Conservation (phyloP, 352 stramenopile species). For the Pythium guiyangense region DNA sequence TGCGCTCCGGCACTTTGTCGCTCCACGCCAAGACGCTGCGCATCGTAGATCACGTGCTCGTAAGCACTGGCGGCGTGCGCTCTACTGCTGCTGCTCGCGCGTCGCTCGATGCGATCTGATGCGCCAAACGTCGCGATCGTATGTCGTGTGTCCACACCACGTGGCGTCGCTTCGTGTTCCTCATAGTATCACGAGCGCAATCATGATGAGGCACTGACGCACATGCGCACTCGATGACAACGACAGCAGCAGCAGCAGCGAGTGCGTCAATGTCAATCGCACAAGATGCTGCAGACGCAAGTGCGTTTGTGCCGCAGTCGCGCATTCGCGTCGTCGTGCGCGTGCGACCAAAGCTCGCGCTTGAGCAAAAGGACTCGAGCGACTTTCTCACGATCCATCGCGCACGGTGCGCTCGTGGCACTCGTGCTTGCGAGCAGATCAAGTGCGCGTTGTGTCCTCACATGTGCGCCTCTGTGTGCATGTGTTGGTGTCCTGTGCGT, state of each 20-base stretch:
- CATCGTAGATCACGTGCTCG: too few relatives aligned
- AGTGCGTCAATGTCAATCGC: too few relatives aligned
- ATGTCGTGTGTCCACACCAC: too few relatives aligned
- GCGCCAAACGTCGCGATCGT: conserved; percentile 56
- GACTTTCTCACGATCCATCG: conserved; percentile 28
- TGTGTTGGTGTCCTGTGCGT: neutral
- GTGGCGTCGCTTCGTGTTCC: too few relatives aligned
- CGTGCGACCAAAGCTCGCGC: conserved; percentile 33
- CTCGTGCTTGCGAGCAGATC: neutral
- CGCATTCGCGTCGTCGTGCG: conserved; percentile 51
- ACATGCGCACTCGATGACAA: neutral
- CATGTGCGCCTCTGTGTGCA: neutral
- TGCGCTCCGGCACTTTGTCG: conserved; percentile 85
- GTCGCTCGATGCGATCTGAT: conserved; percentile 1
- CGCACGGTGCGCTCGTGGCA: conserved; percentile 8
- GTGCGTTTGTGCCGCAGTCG: conserved; percentile 8
- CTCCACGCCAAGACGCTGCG: conserved; percentile 75
- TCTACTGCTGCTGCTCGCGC: neutral
- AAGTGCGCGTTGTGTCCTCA: too few relatives aligned
- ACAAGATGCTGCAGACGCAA: neutral
- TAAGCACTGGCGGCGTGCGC: too few relatives aligned
- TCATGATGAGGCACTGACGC: too few relatives aligned
- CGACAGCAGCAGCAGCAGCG: neutral
- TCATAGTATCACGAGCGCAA: too few relatives aligned
- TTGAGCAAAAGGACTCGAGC: conserved; percentile 29